Conservation (phyloP, 805 yeast genomes). For the Ogataea salicorniae region DNA sequence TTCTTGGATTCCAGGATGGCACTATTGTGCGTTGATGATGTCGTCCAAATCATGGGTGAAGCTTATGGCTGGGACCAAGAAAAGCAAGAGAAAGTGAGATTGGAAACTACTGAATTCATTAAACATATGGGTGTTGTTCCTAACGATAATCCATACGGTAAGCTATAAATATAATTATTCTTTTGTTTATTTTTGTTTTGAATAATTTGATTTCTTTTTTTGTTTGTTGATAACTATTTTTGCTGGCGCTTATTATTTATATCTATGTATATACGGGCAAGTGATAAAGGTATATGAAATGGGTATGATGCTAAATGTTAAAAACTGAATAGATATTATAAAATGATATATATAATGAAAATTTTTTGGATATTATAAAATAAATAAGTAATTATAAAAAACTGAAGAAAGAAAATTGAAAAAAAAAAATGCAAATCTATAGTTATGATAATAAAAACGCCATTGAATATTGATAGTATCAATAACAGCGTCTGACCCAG, state of each 20-base stretch:
- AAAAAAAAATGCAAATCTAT: background rate
- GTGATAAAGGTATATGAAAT: no score
- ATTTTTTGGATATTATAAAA: no score
- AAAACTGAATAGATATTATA: no score
- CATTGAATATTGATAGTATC: no score
- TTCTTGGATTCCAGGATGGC: constrained; percentile 88
- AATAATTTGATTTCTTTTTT: no score
- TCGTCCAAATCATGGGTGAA: constrained; percentile 77
- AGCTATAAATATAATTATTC: constrained; percentile 2
- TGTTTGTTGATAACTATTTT: background rate
- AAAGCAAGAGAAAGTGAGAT: constrained; percentile 49
- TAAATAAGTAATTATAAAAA: background rate
- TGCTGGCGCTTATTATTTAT: no score
- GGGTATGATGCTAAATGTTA: no score
- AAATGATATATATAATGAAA: no score
- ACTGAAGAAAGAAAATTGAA: background rate
- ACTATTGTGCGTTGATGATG: constrained; percentile 71
- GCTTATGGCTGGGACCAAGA: constrained; percentile 70
- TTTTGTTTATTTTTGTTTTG: background rate
- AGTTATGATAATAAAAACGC: background rate
- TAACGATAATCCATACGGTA: constrained; percentile 23
- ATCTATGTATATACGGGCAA: no score
- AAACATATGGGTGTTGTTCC: constrained; percentile 52
- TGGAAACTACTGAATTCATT: constrained; percentile 51
- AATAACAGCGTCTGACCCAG: background rate